These are phyloP conservation scores for Dicorynia guianensis DNA, from an alignment of 306 rosid genomes.

Conservation along the genomic window DNA sequence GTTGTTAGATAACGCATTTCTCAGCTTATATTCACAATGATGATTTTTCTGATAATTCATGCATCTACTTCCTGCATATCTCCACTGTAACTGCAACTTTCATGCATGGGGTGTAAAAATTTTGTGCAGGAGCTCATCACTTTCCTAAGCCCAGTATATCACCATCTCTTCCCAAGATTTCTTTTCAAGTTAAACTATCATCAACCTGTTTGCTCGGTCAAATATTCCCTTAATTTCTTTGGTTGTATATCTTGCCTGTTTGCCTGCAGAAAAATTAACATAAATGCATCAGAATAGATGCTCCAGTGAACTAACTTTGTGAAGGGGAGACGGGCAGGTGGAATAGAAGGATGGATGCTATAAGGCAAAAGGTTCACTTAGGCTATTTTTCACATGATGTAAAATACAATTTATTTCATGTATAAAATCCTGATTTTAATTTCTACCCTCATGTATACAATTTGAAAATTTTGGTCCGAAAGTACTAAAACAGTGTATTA, in stretches of 20 bases:
- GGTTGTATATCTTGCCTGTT: constrained; percentile 54
- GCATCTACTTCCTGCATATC: not conserved
- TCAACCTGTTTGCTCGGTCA: constrained; percentile 45
- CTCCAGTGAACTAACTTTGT: constrained; percentile 24
- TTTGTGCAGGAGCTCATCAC: not conserved
- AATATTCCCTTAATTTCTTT: constrained; percentile 50
- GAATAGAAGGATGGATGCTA: not conserved
- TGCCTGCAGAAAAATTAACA: constrained; percentile 52
- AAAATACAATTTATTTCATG: constrained; percentile 13
- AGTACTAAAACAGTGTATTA: not conserved
- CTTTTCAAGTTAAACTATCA: not conserved
- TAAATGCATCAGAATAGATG: constrained; percentile 17
- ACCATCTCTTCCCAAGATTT: not conserved
- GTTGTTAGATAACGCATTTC: not conserved
- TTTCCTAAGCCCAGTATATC: not conserved
- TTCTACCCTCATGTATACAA: not conserved
- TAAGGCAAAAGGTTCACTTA: constrained; percentile 7
- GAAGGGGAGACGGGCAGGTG: constrained; percentile 8
- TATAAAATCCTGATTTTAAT: not conserved
- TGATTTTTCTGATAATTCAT: not conserved
- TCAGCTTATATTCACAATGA: not conserved
- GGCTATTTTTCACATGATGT: constrained; percentile 2
- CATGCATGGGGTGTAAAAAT: not conserved
- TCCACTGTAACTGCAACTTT: not conserved
- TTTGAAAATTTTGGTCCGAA: not conserved